Evolutionary conservation across 1,284 basidiomycete species (phyloP).

Genomic region (Filobasidium uniguttulatum): DNA sequence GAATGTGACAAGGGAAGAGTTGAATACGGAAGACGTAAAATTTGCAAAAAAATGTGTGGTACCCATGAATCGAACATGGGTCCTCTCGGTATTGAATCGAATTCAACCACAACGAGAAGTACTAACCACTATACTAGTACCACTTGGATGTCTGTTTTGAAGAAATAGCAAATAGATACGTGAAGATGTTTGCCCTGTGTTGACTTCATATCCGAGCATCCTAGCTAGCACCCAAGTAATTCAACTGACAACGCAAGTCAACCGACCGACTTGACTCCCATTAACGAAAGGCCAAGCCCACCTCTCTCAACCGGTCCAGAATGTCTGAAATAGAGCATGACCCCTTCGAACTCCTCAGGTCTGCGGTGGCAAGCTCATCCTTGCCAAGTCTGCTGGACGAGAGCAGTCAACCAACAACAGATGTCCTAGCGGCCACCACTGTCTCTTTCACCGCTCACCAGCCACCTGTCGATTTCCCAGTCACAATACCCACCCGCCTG

Average conservation of each 20-base stretch:
- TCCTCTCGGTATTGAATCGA: not conserved
- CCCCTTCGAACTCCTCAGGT: slow-evolving; percentile 28
- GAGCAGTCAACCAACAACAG: slow-evolving; percentile 34
- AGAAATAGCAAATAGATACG: too few relatives aligned
- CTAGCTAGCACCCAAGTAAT: too few relatives aligned
- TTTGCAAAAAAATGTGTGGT: slow-evolving; percentile 1
- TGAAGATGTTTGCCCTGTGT: too few relatives aligned
- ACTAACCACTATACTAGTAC: slow-evolving; percentile 3
- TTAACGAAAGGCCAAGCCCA: too few relatives aligned
- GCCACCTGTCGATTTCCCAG: slow-evolving; percentile 43
- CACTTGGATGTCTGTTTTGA: not conserved
- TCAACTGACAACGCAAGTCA: too few relatives aligned
- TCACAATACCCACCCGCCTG: slow-evolving; percentile 59
- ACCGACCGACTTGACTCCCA: too few relatives aligned
- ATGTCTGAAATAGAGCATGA: slow-evolving; percentile 14
- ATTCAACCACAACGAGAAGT: not conserved
- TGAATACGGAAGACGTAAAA: too few relatives aligned
- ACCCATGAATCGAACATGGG: slow-evolving; percentile 1
- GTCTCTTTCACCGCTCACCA: slow-evolving; percentile 42
- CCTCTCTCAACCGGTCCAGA: too few relatives aligned
- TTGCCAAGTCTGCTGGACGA: slow-evolving; percentile 32
- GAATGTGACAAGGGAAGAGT: too few relatives aligned
- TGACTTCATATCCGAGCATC: too few relatives aligned
- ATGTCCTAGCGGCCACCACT: slow-evolving; percentile 50
- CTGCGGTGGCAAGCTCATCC: slow-evolving; percentile 18